Base-by-base conservation (phyloP, 805 yeast species). In the Yamadazyma olivae region DNA sequence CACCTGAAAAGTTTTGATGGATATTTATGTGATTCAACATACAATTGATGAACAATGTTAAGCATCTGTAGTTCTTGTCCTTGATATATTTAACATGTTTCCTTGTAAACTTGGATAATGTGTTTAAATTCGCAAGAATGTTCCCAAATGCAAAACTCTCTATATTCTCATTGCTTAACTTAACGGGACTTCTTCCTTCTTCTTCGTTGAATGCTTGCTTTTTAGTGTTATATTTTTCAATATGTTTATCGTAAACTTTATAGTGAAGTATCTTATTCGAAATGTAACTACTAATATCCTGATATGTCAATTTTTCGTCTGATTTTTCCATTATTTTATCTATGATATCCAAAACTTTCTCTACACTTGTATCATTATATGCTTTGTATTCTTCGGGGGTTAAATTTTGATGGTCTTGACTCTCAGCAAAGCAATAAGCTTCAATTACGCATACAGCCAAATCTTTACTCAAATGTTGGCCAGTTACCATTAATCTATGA, bases 1-100 rank as follows among this genome's bases (percentile, higher is more conserved):
- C 39, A 1, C 63, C 71, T 2, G 65, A 46, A 30, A 57, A 56
- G 43, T 66, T 66, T 35, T 63, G 68, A 44, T 56, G 53, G 14
- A 56, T 33, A 21, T 49, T 50, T 16, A 65, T 41, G 43, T 66
- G 71, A 40, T 60, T 56, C 23, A 68, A 44, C 2, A 65, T 18
- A 36, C 71, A 64, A 38, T 64, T 64, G 19, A 67, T 37, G 36
- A 67, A 64, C 14, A 54, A 31, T 7, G 54, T 50, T 10, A 54
- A 41, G 10, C 63, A 52, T 27, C 45, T 40, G 23, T 38, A 44
- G 3, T 47, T 28, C 1, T 45, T 31, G 17, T 34, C 29, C 6
- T 35, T 27, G 12, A 54, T 32, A 38, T 61, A 59, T 12, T 41
- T 29, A 7, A 59, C 33, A 41, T 62, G 66, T 3, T 40, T 35